Base-by-base conservation (phyloP, 306 rosid species). In the Citrullus amarus region DNA sequence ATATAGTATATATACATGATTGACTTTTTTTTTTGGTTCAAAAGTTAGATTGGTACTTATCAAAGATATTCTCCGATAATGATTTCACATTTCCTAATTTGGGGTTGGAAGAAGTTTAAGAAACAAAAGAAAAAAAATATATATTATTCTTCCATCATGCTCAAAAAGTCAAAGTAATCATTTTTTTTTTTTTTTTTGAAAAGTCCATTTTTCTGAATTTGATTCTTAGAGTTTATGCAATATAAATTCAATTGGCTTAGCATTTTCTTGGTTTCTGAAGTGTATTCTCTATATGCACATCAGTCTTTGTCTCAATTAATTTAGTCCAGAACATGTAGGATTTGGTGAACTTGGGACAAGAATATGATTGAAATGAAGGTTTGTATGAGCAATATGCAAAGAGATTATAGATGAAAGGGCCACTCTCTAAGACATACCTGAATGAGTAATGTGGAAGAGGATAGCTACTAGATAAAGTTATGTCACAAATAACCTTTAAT, bases 51-150 rank as follows among this genome's bases (percentile, higher is more conserved):
- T 15, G 20, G 44, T 63, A 63, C 44, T 36, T 14, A 63, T 62
- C 8, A 53, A 75, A 62, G 76, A 62, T 36, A 75, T 80, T 51
- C 36, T 18, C 9, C 28, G 44, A 38, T 38, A 66, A 66, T 66
- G 51, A 38, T 38, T 66, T 66, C 73, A 39, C 73, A 18, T 66
- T 66, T 66, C 51, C 73, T 66, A 66, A 66, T 66, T 66, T 66
- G 73, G 73, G 73, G 20, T 66, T 8, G 73, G 8, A 9, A 39
- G 48, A 38, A 13, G 3, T 65, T 65, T 36, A 7, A 28, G 14
- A 60, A 60, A 58, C 5, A 8, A 22, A 22, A 58, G 2, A 58
- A 22, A 13, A 28, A 60, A 11, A 16, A 53, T 16, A 48, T 16
- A 48, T 12, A 48, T 46, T 55, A 65, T 65, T 39, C 25, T n/a